Conservation (phyloP, 495 filamentous ascomycete genomes). For the Pyrenula aspistea region DNA sequence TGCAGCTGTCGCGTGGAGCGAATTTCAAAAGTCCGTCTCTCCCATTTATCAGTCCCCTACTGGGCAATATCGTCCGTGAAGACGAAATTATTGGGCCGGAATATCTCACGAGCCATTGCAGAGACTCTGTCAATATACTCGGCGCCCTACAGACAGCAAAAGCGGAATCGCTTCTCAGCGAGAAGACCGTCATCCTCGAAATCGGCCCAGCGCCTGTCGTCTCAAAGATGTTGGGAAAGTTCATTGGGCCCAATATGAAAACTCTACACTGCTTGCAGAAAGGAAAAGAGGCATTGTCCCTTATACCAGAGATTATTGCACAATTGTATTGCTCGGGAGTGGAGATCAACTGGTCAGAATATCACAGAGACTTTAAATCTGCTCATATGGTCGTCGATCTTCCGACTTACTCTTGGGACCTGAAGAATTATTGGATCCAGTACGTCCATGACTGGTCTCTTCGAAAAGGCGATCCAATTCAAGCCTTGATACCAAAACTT, state of each 20-base stretch:
- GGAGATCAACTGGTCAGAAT: conserved; percentile 33
- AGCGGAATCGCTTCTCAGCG: conserved; percentile 31
- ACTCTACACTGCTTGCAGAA: conserved; percentile 39
- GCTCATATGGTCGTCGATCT: conserved; percentile 26
- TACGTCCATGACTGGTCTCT: conserved; percentile 37
- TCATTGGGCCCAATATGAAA: conserved; percentile 34
- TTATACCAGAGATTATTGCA: conserved; percentile 24
- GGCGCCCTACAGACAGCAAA: conserved; percentile 47
- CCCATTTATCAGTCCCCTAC: conserved; percentile 45
- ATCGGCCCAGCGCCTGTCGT: conserved; percentile 50
- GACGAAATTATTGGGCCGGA: conserved; percentile 35
- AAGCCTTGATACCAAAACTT: conserved; percentile 16
- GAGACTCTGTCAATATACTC: conserved; percentile 65
- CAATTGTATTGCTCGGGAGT: conserved; percentile 25
- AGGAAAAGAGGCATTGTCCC: conserved; percentile 36
- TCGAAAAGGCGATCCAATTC: conserved; percentile 23
- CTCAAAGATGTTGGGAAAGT: conserved; percentile 43
- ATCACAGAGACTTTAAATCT: conserved; percentile 29
- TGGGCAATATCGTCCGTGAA: conserved; percentile 35
- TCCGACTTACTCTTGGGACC: conserved; percentile 34
- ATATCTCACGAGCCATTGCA: conserved; percentile 56
- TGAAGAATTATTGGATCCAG: conserved; percentile 39
- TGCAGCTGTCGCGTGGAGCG: conserved; percentile 30
- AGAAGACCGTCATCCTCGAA: conserved; percentile 32
- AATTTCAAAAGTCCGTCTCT: conserved; percentile 36